phyloP scores from a whole-genome alignment of 257 asterid genomes.

The Rehmannia glutinosa region DNA sequence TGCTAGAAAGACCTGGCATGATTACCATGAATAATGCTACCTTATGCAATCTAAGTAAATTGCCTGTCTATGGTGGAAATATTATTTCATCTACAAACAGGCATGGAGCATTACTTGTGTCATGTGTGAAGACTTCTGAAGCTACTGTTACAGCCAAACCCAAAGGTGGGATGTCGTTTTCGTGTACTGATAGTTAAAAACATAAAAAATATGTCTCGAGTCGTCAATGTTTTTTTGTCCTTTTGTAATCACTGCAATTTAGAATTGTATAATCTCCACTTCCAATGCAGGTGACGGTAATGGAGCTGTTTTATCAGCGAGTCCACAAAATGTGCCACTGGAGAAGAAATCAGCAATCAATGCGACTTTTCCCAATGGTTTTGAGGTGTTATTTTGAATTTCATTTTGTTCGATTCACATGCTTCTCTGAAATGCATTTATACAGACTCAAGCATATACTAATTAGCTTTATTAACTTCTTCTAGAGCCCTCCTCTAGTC shows the following conservation, averaged over 20 bases:
- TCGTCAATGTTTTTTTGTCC: neutral
- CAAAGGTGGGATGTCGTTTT: constrained; percentile 43
- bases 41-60: constrained; percentile 28
- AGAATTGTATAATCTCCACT: constrained; percentile 21
- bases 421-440: constrained; percentile 4
- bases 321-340: constrained; percentile 28
- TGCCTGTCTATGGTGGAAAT: constrained; percentile 36
- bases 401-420: neutral
- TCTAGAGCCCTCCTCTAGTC: neutral
- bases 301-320: constrained; percentile 54
- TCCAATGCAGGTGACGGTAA: constrained; percentile 42
- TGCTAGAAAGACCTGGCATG: constrained; percentile 46
- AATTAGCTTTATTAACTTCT: constrained; percentile 5
- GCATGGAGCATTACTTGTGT: constrained; percentile 34
- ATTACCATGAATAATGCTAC: constrained; percentile 33
- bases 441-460: constrained; percentile 5
- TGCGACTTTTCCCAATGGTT: constrained; percentile 59
- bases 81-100: constrained; percentile 35
- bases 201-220: neutral
- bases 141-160: constrained; percentile 41
- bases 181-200: constrained; percentile 8
- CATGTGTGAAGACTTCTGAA: constrained; percentile 66
- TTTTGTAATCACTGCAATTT: constrained; percentile 8
- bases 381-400: constrained; percentile 43
- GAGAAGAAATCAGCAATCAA: constrained; percentile 36